Evolutionary conservation across 805 yeast genomes (phyloP), one percentile per base, ranked within the genome.

Genomic region (Vanderwaltozyma tropicalis): DNA sequence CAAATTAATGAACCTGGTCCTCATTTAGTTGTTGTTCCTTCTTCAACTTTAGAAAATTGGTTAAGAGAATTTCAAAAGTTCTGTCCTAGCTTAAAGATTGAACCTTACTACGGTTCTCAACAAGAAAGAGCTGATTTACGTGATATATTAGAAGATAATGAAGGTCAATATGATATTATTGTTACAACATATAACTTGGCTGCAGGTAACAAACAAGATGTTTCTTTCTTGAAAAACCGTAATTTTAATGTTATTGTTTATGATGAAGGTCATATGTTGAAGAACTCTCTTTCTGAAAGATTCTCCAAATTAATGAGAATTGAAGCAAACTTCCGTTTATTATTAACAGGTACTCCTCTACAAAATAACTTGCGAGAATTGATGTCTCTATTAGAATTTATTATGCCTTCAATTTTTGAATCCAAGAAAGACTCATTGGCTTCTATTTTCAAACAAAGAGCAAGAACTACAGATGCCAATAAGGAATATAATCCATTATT

Each of bases 11-110:
- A 67, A 34, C 55, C 58, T 1, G 94, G 94, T 0, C 96, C 96
- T 1, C 97, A 92, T 67, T 65, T 92, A 41, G 82, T 92, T 25
- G 92, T 92, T 25, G 97, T 94, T 20, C 99, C 99, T 1, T 77
- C 96, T 0, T 89, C 97, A 0, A 92, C 99, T 0, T 67, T 92
- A 41, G 99, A 92, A 57, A 92, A 92, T 61, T 92, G 99, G 99
- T 67, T 92, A 44, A 72, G 99, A 56, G 99, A 92, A 57, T 87
- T 92, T 58, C 71, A 76, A 42, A 80, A 86, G 53, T 92, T 92
- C 58, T 80, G 95, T 44, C 98, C 98, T 0, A 60, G 63, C 19
- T 55, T 92, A 34, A 70, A 68, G 17, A 94, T 89, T 13, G 88
- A 86, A 58, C 96, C 97, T 1, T 92, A 92, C 56, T 92, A 92